Evolutionary conservation across 768 basidiomycete species (phyloP), one percentile per base, ranked within the genome.

Genomic region (Mycena chlorophos): DNA sequence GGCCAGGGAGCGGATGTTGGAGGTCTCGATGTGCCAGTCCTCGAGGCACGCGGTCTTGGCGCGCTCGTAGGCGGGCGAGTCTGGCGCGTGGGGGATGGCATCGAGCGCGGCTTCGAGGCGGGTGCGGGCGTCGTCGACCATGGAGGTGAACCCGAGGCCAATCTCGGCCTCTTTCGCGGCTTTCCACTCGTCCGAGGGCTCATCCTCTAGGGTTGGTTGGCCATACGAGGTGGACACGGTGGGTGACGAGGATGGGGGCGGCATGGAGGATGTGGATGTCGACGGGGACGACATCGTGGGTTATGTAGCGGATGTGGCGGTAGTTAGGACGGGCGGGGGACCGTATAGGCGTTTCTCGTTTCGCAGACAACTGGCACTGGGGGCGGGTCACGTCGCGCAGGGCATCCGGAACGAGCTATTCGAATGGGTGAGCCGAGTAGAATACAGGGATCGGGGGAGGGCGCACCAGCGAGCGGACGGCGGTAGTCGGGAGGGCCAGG

Each of bases 101-200:
- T 22, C 45, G 14, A 46, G 12, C 5, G 45, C 22, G 26, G 45
- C 22, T 6, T 46, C 45, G 23, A 46, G 26, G 8, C 45, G 22
- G 45, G 14, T 6, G 12, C 45, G 45, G 26, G 45, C 45, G 12
- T 46, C 45, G 25, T 46, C 45, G 26, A 46, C 45, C 45, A 46
- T 46, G 45, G 14, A 5, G 45, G 45, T 46, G 5, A 46, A 26
- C 4, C 45, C 45, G 14, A 46, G 12, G 23, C 23, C 8, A n/a
- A 46, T 46, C 26, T 46, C 45, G 20, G 45, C 12, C 27, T 46
- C 45, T 26, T 46, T 46, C 6, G 22, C 23, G 6, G 22, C 45
- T 27, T 46, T 46, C 45, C 45, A 46, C 6, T 46, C 45, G 45
- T 46, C 45, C 14, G 45, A 25, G 8, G 45, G 45, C 26, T 46